Conservation (phyloP, 257 asterid genomes). For the Rubia yunnanensis region DNA sequence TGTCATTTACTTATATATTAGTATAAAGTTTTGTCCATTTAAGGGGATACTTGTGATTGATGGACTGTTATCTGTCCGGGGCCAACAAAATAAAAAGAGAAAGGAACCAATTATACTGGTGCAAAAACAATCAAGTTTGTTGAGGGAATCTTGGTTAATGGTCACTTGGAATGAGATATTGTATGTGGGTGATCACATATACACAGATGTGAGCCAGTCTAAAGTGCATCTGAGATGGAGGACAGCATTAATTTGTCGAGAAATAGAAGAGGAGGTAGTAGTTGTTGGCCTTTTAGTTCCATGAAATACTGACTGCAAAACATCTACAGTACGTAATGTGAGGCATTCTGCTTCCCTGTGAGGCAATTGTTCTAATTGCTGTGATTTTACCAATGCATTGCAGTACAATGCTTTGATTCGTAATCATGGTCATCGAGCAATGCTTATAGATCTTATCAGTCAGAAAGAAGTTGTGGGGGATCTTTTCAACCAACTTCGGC, state of each 20-base stretch:
- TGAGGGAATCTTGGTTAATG: no score
- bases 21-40: background rate
- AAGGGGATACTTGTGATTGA: background rate
- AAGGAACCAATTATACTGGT: no score
- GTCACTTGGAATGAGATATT: conserved; percentile 44
- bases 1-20: background rate
- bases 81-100: no score
- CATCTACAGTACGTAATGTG: no score
- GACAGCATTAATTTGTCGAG: conserved; percentile 88
- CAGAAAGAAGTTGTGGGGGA: conserved; percentile 87
- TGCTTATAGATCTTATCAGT: conserved; percentile 64
- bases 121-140: no score
- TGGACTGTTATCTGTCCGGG: background rate
- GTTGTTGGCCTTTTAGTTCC: conserved; percentile 4
- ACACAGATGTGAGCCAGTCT: conserved; percentile 88
- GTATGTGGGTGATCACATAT: conserved; percentile 89
- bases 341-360: background rate
- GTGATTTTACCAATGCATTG: conserved; percentile 13
- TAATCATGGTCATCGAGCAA: conserved; percentile 57
- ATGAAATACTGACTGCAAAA: background rate
- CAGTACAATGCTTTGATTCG: conserved; percentile 73
- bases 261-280: conserved; percentile 79
- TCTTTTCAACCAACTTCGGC: conserved; percentile 92
- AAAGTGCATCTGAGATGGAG: conserved; percentile 92
- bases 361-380: background rate